Conservation (phyloP, 2,329 filamentous ascomycete genomes). For the Exophiala sp. region DNA sequence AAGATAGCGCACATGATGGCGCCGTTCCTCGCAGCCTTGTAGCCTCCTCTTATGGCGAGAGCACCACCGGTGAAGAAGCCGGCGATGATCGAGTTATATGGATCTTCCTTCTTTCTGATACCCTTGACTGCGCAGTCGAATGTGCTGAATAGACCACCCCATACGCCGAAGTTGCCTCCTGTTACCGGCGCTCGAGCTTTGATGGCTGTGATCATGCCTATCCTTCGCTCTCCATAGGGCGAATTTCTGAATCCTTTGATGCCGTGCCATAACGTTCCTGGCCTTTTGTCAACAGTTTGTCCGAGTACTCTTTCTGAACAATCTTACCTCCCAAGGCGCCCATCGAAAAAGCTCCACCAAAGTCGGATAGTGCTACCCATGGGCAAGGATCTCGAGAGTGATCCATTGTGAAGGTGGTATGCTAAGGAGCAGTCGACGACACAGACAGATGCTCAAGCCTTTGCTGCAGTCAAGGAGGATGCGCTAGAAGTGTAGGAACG, state of each 20-base stretch:
- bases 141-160: constrained; percentile 93
- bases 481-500: not conserved
- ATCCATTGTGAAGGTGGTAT: constrained; percentile 63
- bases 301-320: not conserved
- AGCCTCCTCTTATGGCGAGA: constrained; percentile 85
- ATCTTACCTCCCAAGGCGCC: constrained; percentile 49
- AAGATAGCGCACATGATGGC: constrained; percentile 95
- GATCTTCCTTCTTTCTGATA: constrained; percentile 91
- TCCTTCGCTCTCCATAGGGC: constrained; percentile 87
- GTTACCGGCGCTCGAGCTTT: constrained; percentile 95
- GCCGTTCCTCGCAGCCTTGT: constrained; percentile 87
- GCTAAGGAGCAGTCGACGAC: not conserved
- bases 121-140: constrained; percentile 98
- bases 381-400: constrained; percentile 96
- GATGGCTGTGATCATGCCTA: constrained; percentile 93
- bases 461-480: not conserved
- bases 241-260: constrained; percentile 92
- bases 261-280: constrained; percentile 89
- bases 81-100: constrained; percentile 95
- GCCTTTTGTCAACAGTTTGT: constrained; percentile 56
- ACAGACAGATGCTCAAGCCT: not conserved
- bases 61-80: constrained; percentile 95
- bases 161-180: constrained; percentile 96
- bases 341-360: constrained; percentile 95
- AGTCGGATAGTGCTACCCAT: constrained; percentile 94